Conservation (phyloP, 331 rosid genomes). For the Cydonia oblonga region DNA sequence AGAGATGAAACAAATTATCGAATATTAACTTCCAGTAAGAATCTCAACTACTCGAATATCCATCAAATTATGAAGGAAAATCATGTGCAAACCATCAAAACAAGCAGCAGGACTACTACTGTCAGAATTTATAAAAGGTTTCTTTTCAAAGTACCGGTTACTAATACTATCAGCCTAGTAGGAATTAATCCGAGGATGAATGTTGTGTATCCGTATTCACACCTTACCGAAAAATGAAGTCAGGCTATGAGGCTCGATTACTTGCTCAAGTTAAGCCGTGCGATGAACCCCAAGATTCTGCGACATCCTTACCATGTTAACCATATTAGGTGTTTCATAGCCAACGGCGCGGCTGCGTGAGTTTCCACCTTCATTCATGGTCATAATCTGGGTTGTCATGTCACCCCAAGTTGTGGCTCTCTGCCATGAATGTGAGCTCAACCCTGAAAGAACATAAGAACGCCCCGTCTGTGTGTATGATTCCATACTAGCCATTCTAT, state of each 20-base stretch:
- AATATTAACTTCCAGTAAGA: background rate
- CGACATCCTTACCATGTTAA: background rate
- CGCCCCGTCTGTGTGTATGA: background rate
- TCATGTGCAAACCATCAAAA: background rate
- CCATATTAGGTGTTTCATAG: constrained; percentile 1
- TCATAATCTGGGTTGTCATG: background rate
- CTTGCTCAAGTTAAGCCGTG: background rate
- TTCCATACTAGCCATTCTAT: background rate
- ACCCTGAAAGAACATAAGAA: background rate
- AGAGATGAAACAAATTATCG: background rate
- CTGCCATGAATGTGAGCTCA: background rate
- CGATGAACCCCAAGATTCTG: background rate
- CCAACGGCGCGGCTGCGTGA: background rate
- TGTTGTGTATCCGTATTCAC: background rate
- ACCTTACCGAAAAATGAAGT: background rate
- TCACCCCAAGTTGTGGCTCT: constrained; percentile 5
- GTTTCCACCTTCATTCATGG: background rate
- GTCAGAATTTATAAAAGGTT: background rate
- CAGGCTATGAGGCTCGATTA: background rate
- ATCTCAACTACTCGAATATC: background rate
- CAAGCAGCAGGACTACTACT: background rate
- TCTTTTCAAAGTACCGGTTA: background rate
- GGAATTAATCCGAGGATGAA: background rate
- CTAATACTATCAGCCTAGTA: background rate
- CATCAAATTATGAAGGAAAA: background rate